Base-by-base conservation (phyloP, 2,329 filamentous ascomycete species). In the Trichophyton rubrum region DNA sequence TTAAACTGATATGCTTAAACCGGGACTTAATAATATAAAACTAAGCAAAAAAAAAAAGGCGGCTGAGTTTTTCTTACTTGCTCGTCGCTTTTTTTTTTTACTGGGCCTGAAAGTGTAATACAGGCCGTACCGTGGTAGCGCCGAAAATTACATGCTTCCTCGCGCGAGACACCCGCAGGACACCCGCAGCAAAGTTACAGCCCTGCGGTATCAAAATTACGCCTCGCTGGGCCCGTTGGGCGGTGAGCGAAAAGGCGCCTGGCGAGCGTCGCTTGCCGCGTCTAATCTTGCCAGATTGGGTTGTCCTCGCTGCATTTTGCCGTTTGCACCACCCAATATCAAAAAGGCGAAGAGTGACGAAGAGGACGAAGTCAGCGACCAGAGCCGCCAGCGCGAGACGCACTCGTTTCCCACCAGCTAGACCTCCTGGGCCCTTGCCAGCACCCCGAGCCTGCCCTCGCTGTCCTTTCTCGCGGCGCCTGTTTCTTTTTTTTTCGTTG, bases 251-350 rank as follows among this genome's bases (percentile, higher is more conserved):
- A 20, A 56, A 57, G 56, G 56, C 62, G 35, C 53, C 59, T 13
- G 17, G 17, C 27, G 33, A 30, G 13, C 30, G 47, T 64, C 63
- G 63, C 63, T 64, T 64, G 58, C 55, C 45, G 63, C 63, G 63
- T 41, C 61, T 64, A 64, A 60, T 59, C 51, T 58, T 62, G 38
- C 63, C 58, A 45, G 35, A 59, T 63, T 60, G 62, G 61, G 63
- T 47, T 38, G 24, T n/a, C 58, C 30, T 62, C 58, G 17, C 51
- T 57, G 63, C 60, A 63, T 55, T 64, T 62, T 64, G 62, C 62
- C 63, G 62, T 63, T 27, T 59, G 49, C 55, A 35, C 59, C 62
- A 35, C 59, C 62, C 62, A 62, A 64, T 64, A 55, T 55, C 51
- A 55, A 35, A 55, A 35, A 33, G 27, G n/a, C 15, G 27, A n/a